Conservation (phyloP, 2,329 filamentous ascomycete species). For the Scytalidium sp. region DNA sequence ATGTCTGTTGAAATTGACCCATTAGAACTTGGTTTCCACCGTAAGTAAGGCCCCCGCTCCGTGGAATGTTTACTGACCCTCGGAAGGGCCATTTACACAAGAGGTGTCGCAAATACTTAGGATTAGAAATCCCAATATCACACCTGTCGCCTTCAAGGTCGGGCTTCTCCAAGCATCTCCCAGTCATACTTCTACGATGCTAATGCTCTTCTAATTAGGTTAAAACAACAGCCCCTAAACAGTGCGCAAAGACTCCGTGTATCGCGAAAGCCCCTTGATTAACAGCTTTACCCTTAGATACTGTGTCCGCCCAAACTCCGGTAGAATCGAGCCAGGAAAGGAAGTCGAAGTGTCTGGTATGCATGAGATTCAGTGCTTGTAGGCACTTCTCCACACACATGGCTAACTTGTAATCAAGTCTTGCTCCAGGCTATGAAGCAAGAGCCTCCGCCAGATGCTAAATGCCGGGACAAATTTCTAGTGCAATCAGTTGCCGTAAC, state of each 20-base stretch:
- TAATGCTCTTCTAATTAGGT: slow-evolving; percentile 56
- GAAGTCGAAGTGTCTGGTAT: slow-evolving; percentile 90
- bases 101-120: slow-evolving; percentile 64
- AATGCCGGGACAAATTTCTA: slow-evolving; percentile 96
- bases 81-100: slow-evolving; percentile 61
- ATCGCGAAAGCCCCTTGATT: slow-evolving; percentile 9
- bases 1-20: slow-evolving; percentile 98
- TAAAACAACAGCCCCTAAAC: slow-evolving; percentile 98
- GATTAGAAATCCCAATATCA: slow-evolving; percentile 61
- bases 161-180: slow-evolving; percentile 21
- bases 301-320: slow-evolving; percentile 95
- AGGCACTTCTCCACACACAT: neutral
- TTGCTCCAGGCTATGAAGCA: slow-evolving; percentile 97
- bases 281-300: slow-evolving; percentile 60
- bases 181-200: slow-evolving; percentile 8
- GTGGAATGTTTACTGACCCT: neutral
- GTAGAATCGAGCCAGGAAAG: slow-evolving; percentile 86
- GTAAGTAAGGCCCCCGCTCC: slow-evolving; percentile 51
- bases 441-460: slow-evolving; percentile 80
- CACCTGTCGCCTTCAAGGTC: slow-evolving; percentile 70
- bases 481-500: slow-evolving; percentile 88
- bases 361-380: slow-evolving; percentile 19
- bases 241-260: slow-evolving; percentile 60
- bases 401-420: slow-evolving; percentile 51
- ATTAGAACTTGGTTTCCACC: slow-evolving; percentile 86